phyloP scores from a whole-genome alignment of 2,329 filamentous ascomycete genomes.

The Ophiobolus disseminans region DNA sequence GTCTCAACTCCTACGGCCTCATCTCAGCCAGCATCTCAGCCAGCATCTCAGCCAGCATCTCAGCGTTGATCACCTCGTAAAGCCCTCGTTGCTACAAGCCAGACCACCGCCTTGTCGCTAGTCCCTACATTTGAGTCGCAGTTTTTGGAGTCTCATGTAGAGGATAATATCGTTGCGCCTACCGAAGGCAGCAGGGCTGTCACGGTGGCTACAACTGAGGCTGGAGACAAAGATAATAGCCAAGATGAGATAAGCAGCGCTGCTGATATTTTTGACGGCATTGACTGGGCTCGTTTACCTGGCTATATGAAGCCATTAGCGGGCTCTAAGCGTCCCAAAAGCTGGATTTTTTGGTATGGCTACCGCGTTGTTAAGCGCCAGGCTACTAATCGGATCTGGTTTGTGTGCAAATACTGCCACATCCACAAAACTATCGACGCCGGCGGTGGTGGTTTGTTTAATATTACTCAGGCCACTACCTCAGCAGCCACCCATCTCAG shows the following conservation, averaged over 20 bases:
- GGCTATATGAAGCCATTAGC: constrained; percentile 2
- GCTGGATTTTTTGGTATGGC: constrained; percentile 1
- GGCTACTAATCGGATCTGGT: not conserved
- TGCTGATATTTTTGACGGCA: not conserved
- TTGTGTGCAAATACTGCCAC: constrained; percentile 3
- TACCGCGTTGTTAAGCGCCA: constrained; percentile 1
- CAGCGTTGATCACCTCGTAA: not conserved
- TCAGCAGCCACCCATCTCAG: not conserved
- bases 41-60: not conserved
- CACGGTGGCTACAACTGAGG: not conserved
- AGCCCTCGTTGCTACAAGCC: constrained; percentile 1
- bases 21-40: not conserved
- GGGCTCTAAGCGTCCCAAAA: not conserved
- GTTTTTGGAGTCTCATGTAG: constrained; percentile 1
- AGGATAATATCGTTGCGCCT: not conserved
- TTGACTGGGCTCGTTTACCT: not conserved
- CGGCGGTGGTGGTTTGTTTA: not conserved
- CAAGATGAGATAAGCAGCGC: not conserved
- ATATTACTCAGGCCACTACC: not conserved
- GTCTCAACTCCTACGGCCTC: not conserved
- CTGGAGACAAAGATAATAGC: too few species aligned
- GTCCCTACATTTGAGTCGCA: constrained; percentile 2
- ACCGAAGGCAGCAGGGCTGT: not conserved
- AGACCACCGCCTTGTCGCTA: not conserved
- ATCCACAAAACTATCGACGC: not conserved